Percentiles rank a stretch among this genome's conserved stretches.
Conservation (phyloP, 1,139 yeast genomes). For the Yamadazyma pseudoaaseri region DNA sequence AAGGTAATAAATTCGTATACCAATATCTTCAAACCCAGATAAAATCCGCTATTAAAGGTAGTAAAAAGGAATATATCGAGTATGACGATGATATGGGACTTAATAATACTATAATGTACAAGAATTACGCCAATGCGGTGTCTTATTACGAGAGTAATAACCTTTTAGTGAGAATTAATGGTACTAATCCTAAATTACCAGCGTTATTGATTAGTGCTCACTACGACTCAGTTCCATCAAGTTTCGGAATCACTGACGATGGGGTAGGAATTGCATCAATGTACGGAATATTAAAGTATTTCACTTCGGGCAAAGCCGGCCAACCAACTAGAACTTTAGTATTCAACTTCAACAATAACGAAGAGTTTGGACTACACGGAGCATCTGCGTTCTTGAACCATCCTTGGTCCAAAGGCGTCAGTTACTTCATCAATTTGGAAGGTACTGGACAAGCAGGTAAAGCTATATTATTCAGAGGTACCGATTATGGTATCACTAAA, state of each 20-base stretch:
- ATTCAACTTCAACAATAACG: constrained; percentile 86
- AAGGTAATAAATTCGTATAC: constrained; percentile 74
- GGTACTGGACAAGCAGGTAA: constrained; percentile 97
- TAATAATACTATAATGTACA: constrained; percentile 42
- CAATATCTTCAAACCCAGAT: constrained; percentile 57
- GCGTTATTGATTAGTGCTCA: constrained; percentile 82
- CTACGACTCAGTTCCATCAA: constrained; percentile 85
- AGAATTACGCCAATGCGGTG: constrained; percentile 33
- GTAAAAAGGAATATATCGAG: constrained; percentile 33
- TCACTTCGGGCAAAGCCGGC: constrained; percentile 26
- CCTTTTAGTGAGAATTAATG: constrained; percentile 68
- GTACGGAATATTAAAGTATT: constrained; percentile 64
- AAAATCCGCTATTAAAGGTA: constrained; percentile 22
- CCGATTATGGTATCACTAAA: constrained; percentile 67
- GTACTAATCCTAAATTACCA: constrained; percentile 53
- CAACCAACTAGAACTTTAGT: constrained; percentile 72
- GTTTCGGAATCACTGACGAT: constrained; percentile 88
- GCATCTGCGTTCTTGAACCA: constrained; percentile 75
- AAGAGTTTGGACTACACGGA: constrained; percentile 86
- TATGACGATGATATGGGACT: constrained; percentile 51
- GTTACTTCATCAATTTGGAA: constrained; percentile 77
- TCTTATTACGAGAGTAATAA: constrained; percentile 80
- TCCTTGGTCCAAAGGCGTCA: constrained; percentile 66
- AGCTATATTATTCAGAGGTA: constrained; percentile 78
- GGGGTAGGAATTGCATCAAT: constrained; percentile 89